Conservation (phyloP, 2,329 filamentous ascomycete species). For the Colletotrichum sp. region DNA sequence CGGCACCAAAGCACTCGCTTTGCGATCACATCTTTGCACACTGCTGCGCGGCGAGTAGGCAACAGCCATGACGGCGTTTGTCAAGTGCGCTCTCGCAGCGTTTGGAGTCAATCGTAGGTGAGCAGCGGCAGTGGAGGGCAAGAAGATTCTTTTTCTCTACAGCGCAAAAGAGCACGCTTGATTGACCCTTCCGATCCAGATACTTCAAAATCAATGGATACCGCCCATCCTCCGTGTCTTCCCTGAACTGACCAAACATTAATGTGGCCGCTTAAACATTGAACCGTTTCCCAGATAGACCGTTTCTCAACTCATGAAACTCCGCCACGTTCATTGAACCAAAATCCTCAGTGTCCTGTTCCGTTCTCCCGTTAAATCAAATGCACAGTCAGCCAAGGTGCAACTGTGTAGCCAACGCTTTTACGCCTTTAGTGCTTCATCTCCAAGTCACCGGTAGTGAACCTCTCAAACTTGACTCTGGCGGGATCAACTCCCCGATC, state of each 20-base stretch:
- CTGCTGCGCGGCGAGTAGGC: background rate
- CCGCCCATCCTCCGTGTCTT: background rate
- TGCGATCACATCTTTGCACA: background rate
- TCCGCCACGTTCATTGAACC: background rate
- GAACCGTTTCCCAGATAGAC: background rate
- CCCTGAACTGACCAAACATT: background rate
- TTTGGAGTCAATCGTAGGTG: background rate
- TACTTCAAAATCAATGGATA: background rate
- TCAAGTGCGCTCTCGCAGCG: background rate
- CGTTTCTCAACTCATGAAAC: background rate
- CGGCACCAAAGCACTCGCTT: background rate
- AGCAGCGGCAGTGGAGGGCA: background rate
- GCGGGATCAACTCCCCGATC: conserved; percentile 40
- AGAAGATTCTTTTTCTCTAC: background rate
- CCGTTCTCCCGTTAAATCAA: background rate
- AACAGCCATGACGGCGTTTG: background rate
- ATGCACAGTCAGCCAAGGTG: background rate
- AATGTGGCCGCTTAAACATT: background rate
- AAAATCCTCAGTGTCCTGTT: background rate
- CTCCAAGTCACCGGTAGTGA: conserved; percentile 50
- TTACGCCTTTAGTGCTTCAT: conserved; percentile 7
- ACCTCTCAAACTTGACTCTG: conserved; percentile 51
- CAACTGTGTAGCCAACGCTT: background rate
- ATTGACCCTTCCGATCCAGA: background rate
- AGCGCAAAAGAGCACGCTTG: background rate